Evolutionary conservation across 1,139 yeast species (phyloP), one percentile per base, ranked within the genome.

Genomic region (Taphrina betulina): DNA sequence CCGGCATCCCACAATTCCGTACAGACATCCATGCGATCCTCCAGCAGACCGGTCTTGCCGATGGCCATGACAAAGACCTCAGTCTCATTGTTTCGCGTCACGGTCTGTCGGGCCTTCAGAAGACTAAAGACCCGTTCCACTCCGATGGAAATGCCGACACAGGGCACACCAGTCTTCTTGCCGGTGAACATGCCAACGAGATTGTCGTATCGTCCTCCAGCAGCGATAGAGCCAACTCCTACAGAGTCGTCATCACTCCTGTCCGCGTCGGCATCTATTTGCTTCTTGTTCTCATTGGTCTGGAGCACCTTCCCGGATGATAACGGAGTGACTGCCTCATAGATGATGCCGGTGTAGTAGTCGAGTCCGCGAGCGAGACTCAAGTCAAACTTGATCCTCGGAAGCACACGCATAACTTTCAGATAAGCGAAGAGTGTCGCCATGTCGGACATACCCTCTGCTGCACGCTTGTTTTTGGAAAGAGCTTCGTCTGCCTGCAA

Each of bases 171-270:
- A 23, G 76, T 77, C 45, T 79, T 76, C 63, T 92, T 92, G 60
- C 78, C 78, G 61, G 96, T 83, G 71, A 92, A 92, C 97, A 92
- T 92, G 63, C 96, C 96, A 31, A 92, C 97, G 61, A 92, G 78
- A 65, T 85, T 84, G 70, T 92, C 98, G 71, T 92, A 92, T 71
- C 98, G 86, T 63, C 98, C 98, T 73, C 98, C 98, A 43, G 96
- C 98, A 57, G 96, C 95, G 65, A 92, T 88, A 5, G 97, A 90
- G 26, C 98, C 98, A 53, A 92, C 96, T 65, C 98, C 98, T 51
- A 92, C 97, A 66, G 85, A 88, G 24, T 57, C 64, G 22, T 60
- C 61, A 63, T 88, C 97, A 53, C 95, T 85, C 56, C 95, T 95
- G 72, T 92, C 98, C 63, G 89, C 97, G 53, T 81, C 88, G 23